These are phyloP conservation scores for Debaryomyces sp. DNA, from an alignment of 1,139 yeast genomes.

Conservation along the genomic window DNA sequence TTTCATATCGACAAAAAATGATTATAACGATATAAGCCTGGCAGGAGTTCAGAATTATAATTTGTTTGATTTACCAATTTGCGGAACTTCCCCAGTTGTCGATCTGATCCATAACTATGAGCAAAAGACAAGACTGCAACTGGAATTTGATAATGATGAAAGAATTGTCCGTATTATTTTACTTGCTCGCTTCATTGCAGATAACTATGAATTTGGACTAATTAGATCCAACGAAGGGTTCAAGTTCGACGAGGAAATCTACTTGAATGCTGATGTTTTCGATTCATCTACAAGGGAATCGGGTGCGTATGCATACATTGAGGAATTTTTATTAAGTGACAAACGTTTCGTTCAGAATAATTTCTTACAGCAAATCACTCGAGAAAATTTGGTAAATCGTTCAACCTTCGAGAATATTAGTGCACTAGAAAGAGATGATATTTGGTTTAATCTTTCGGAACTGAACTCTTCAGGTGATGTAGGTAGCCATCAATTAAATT, in stretches of 20 bases:
- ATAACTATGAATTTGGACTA: conserved; percentile 56
- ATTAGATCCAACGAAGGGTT: conserved; percentile 48
- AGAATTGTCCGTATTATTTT: conserved; percentile 54
- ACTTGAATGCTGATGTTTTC: conserved; percentile 27
- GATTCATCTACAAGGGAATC: conserved; percentile 13
- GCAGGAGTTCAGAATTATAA: conserved; percentile 60
- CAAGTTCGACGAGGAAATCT: conserved; percentile 37
- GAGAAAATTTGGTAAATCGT: conserved; percentile 24
- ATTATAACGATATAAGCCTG: conserved; percentile 51
- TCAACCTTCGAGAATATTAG: conserved; percentile 8
- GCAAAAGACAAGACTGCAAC: conserved; percentile 18
- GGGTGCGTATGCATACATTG: conserved; percentile 31
- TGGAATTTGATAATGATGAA: conserved; percentile 28
- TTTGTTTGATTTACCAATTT: conserved; percentile 65
- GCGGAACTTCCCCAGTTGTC: conserved; percentile 54
- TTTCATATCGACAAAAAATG: conserved; percentile 49
- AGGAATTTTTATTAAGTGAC: conserved; percentile 45
- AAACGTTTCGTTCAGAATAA: conserved; percentile 47
- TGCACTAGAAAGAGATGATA: conserved; percentile 23
- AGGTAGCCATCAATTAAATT: conserved; percentile 19
- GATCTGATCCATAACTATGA: conserved; percentile 23
- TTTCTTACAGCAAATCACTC: conserved; percentile 40
- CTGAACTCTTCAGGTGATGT: conserved; percentile 13
- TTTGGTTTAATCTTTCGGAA: conserved; percentile 28
- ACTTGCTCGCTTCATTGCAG: conserved; percentile 53